A percentile compares a stretch with the other conserved stretches of the same genome.
phyloP scores from a whole-genome alignment of 768 basidiomycete genomes.

The Tulasnella sp. region DNA sequence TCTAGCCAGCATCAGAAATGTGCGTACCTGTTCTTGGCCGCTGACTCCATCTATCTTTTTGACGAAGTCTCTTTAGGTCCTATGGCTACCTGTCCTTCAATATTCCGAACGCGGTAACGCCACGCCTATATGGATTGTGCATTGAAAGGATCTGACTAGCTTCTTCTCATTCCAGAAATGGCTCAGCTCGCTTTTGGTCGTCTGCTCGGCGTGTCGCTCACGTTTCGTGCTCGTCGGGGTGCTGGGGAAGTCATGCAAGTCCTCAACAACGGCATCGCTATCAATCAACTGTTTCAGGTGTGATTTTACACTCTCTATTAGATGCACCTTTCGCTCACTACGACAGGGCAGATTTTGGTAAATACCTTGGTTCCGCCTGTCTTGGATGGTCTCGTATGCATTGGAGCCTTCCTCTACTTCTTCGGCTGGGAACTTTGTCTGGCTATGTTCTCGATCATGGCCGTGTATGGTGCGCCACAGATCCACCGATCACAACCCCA shows the following conservation, averaged over 20 bases:
- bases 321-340: neutral
- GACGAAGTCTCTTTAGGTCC: constrained; percentile 30
- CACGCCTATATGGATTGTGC: constrained; percentile 17
- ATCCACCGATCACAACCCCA: neutral
- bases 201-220: constrained; percentile 72
- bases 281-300: constrained; percentile 70
- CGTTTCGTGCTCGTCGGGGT: constrained; percentile 71
- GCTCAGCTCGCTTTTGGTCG: constrained; percentile 77
- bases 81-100: constrained; percentile 86
- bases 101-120: constrained; percentile 57
- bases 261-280: constrained; percentile 71
- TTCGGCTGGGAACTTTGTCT: constrained; percentile 30
- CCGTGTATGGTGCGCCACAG: constrained; percentile 48
- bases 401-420: constrained; percentile 26
- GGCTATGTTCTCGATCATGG: constrained; percentile 62
- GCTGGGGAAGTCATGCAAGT: constrained; percentile 79
- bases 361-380: constrained; percentile 78
- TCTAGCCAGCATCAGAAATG: constrained; percentile 54
- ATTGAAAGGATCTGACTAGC: no score
- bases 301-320: neutral
- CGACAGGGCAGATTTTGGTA: constrained; percentile 44
- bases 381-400: constrained; percentile 63
- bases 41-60: constrained; percentile 16
- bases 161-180: constrained; percentile 50
- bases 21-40: constrained; percentile 15